These are phyloP conservation scores for Pseudogymnoascus sp. DNA, from an alignment of 2,329 filamentous ascomycete genomes.

Conservation along the genomic window DNA sequence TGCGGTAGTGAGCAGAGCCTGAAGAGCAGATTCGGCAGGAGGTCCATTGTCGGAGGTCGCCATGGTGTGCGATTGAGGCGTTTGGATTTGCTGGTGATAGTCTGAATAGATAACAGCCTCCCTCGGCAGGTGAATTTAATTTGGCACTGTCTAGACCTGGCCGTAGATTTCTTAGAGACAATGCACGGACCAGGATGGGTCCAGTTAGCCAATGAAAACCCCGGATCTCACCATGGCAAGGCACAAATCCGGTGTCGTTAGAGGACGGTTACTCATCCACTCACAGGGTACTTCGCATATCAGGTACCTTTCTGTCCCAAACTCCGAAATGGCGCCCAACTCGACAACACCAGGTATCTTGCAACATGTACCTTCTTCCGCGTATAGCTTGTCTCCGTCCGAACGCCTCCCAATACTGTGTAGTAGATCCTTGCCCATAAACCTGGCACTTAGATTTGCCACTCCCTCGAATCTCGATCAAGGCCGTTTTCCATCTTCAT, in stretches of 20 bases:
- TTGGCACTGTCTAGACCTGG: neutral
- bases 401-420: neutral
- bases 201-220: neutral
- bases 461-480: neutral
- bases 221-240: neutral
- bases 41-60: slow-evolving; percentile 8
- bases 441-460: neutral
- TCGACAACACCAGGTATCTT: neutral
- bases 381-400: neutral
- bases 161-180: neutral
- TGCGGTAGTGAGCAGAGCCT: slow-evolving; percentile 21
- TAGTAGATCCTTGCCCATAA: neutral
- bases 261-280: neutral
- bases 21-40: slow-evolving; percentile 19
- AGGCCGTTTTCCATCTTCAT: neutral
- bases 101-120: neutral
- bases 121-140: slow-evolving; percentile 2
- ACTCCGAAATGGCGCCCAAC: neutral
- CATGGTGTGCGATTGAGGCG: neutral
- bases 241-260: neutral
- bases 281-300: neutral
- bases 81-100: neutral
- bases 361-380: neutral
- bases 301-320: neutral
- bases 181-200: neutral